Evolutionary conservation across 2,329 filamentous ascomycete genomes (phyloP), one percentile per base, ranked within the genome.

Genomic region (Cordyceps tenuipes): DNA sequence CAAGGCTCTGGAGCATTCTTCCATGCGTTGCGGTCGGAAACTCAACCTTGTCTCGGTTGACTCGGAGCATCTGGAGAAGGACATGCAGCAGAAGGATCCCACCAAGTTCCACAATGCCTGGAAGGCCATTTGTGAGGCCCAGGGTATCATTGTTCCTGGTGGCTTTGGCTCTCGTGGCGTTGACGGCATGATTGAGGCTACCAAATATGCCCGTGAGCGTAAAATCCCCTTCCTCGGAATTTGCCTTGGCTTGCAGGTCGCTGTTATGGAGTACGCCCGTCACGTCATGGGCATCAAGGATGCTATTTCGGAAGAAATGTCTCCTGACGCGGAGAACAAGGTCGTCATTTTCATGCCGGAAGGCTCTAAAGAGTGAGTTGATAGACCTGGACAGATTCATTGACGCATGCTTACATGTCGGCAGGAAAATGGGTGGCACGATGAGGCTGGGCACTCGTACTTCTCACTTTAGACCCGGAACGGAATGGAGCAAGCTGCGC

Each of bases 271-370:
- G 73, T 90, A 85, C 66, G 91, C 91, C 1, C 85, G 91, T 47
- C 86, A 90, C 65, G 77, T 93, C 1, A 89, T 85, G 73, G 83
- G 82, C 31, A 79, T 91, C 63, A 67, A 76, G 39, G 70, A 76
- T 10, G 83, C 82, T 31, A 79, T 76, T 4, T 82, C 79, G 9
- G 82, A 84, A 65, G 83, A 86, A 68, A 77, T 85, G 36, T 66
- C 77, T 50, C 71, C 79, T 26, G 69, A 77, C 3, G 82, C 85
- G n/a, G 76, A 84, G 52, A 79, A 91, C 69, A 84, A 83, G 29
- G 83, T 90, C 31, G 85, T 99, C 65, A 83, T 97, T 66, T 93
- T 89, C 76, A 99, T 97, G 94, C 93, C 93, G 2, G 93, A 97
- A 68, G 72, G 69, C 5, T 73, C 71, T 63, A 77, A 75, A 65